These are phyloP conservation scores for Ophiosphaerella narmari DNA, from an alignment of 2,329 filamentous ascomycete species.

Conservation along the genomic window DNA sequence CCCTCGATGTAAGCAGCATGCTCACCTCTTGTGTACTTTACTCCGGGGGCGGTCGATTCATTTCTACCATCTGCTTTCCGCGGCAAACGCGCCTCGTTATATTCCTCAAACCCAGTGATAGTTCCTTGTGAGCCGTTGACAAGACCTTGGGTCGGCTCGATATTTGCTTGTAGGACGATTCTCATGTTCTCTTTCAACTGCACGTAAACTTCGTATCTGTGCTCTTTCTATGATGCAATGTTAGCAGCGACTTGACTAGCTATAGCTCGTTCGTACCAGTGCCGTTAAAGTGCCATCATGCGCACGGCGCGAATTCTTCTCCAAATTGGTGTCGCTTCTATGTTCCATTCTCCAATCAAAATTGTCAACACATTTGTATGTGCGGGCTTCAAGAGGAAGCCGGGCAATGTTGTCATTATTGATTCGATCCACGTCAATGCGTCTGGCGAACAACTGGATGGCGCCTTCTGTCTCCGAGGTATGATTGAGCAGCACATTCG, in stretches of 20 bases:
- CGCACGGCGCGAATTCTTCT: constrained; percentile 10
- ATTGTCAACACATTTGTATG: constrained; percentile 47
- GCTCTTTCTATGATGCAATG: constrained; percentile 39
- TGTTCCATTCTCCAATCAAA: constrained; percentile 48
- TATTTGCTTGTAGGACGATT: constrained; percentile 59
- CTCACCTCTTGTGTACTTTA: constrained; percentile 40
- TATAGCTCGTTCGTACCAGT: constrained; percentile 6
- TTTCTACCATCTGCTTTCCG: constrained; percentile 15
- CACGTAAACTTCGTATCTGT: constrained; percentile 52
- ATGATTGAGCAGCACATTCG: constrained; percentile 53
- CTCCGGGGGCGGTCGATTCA: constrained; percentile 4
- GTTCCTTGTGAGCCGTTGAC: constrained; percentile 44
- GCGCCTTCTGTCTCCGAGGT: constrained; percentile 49
- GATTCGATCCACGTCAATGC: constrained; percentile 37
- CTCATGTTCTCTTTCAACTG: constrained; percentile 58
- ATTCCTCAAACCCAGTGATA: constrained; percentile 45
- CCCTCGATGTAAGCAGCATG: constrained; percentile 44
- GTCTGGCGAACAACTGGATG: constrained; percentile 53
- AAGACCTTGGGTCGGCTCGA: constrained; percentile 41
- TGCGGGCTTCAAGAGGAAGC: constrained; percentile 27
- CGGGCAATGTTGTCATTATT: constrained; percentile 42
- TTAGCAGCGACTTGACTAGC: neutral
- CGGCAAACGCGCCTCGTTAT: constrained; percentile 34
- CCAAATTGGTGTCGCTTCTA: constrained; percentile 17
- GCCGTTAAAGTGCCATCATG: constrained; percentile 24